Evolutionary conservation across 75 land plant genomes (phyloP).

Genomic region (Pseudotsuga menziesii): DNA sequence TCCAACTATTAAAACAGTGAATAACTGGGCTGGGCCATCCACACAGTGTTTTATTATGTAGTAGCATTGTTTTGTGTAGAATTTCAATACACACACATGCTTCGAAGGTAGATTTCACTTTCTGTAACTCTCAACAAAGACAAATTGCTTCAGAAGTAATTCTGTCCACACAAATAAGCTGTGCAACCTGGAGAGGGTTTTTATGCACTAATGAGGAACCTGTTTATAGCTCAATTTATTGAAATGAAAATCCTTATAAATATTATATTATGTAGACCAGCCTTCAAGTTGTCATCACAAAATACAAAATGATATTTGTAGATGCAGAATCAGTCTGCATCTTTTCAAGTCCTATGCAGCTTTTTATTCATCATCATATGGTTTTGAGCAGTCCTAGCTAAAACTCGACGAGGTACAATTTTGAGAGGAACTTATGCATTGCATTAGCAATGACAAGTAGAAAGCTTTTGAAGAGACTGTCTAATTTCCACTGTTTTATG

Average conservation of each 20-base stretch:
- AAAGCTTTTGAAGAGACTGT: background rate
- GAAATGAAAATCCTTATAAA: background rate
- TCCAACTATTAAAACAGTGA: too few relatives aligned
- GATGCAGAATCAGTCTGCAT: background rate
- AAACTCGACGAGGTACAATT: background rate
- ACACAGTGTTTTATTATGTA: too few relatives aligned
- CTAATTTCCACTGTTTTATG: background rate
- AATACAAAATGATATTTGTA: background rate
- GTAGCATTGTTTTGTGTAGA: too few relatives aligned
- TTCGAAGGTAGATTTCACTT: too few relatives aligned
- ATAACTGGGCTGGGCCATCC: too few relatives aligned
- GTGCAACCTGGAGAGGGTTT: background rate
- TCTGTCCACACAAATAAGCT: too few relatives aligned
- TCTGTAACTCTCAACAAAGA: too few relatives aligned
- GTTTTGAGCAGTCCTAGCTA: background rate
- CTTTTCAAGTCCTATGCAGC: background rate
- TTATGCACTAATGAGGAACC: background rate
- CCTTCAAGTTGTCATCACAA: background rate
- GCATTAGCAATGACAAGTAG: background rate
- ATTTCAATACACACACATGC: too few relatives aligned
- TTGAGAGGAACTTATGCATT: constrained; percentile 1
- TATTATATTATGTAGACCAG: background rate
- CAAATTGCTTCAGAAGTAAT: too few relatives aligned
- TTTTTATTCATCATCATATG: background rate
- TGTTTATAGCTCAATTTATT: background rate